Percentiles rank a stretch among this genome's conserved stretches.
Evolutionary conservation across 2,329 filamentous ascomycete genomes (phyloP).

Genomic region (Metarhizium guizhouense): DNA sequence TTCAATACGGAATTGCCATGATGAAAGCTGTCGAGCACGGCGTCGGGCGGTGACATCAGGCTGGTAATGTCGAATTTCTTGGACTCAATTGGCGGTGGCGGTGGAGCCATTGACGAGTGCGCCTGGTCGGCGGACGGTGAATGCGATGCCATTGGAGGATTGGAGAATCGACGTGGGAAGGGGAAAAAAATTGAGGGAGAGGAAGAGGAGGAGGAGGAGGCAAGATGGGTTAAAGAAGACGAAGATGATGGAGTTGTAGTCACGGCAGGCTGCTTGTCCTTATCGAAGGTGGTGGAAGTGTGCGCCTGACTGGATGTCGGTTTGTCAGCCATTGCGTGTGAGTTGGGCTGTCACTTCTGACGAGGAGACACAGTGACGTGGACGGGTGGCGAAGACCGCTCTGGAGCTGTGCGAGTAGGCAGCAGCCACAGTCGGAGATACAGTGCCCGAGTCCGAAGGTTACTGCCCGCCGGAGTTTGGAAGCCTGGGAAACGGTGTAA

Average conservation of each 20-base stretch:
- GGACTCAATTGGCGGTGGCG: conserved; percentile 14
- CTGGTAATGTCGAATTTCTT: conserved; percentile 43
- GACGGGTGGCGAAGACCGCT: conserved; percentile 2
- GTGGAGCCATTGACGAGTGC: conserved; percentile 20
- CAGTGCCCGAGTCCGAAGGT: neutral
- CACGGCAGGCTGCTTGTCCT: conserved; percentile 9
- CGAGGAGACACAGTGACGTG: conserved; percentile 4
- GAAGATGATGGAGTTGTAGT: conserved; percentile 8
- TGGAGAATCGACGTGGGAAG: conserved; percentile 8
- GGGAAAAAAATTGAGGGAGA: conserved; percentile 8
- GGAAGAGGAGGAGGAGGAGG: conserved; percentile 10
- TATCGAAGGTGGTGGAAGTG: conserved; percentile 23
- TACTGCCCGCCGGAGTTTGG: conserved; percentile 1
- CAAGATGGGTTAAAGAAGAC: neutral
- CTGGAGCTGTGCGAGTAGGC: neutral
- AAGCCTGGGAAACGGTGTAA: neutral
- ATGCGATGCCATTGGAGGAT: conserved; percentile 18
- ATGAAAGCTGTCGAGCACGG: conserved; percentile 44
- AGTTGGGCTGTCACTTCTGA: conserved; percentile 3
- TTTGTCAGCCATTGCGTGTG: conserved; percentile 26
- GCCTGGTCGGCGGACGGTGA: conserved; percentile 12
- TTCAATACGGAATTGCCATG: conserved; percentile 12
- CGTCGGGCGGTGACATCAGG: conserved; percentile 55
- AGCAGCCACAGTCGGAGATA: conserved; percentile 2
- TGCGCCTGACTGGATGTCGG: conserved; percentile 16